phyloP scores from a whole-genome alignment of 768 basidiomycete species.

The Leccinum subgranulosum region DNA sequence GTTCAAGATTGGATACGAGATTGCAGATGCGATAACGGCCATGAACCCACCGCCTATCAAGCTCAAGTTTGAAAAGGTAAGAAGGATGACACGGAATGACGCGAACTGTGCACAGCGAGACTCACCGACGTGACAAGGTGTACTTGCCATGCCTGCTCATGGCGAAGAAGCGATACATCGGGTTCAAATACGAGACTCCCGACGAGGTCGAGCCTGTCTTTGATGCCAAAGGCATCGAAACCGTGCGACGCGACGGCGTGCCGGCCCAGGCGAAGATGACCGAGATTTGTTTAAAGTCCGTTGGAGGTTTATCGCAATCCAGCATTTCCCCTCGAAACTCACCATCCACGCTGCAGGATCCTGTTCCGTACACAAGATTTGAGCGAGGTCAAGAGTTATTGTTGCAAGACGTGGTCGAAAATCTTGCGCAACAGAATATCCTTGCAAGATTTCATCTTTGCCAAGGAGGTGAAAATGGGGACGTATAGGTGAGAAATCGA shows the following conservation, averaged over 20 bases:
- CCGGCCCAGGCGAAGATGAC: conserved; percentile 91
- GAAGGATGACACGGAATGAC: not conserved
- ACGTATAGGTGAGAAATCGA: conserved; percentile 68
- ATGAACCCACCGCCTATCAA: conserved; percentile 90
- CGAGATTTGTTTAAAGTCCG: conserved; percentile 84
- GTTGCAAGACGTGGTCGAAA: conserved; percentile 78
- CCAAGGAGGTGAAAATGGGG: conserved; percentile 91
- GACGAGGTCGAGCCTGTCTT: conserved; percentile 79
- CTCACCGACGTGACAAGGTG: conserved; percentile 50
- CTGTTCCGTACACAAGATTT: conserved; percentile 89
- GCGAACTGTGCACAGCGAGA: not conserved
- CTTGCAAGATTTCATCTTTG: conserved; percentile 91
- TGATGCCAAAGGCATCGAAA: conserved; percentile 98
- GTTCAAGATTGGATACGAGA: conserved; percentile 89
- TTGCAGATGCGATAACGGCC: conserved; percentile 82
- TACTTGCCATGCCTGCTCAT: conserved; percentile 93
- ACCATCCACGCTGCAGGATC: conserved; percentile 50
- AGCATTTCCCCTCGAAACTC: not conserved
- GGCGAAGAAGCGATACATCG: conserved; percentile 98
- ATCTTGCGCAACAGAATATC: conserved; percentile 77
- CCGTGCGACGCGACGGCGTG: conserved; percentile 89
- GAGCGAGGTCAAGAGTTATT: conserved; percentile 86
- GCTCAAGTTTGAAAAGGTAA: conserved; percentile 96
- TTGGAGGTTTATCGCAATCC: not conserved
- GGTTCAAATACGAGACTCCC: conserved; percentile 87